Conservation (phyloP, 441 rosid species). For the Populus trichocarpa region DNA sequence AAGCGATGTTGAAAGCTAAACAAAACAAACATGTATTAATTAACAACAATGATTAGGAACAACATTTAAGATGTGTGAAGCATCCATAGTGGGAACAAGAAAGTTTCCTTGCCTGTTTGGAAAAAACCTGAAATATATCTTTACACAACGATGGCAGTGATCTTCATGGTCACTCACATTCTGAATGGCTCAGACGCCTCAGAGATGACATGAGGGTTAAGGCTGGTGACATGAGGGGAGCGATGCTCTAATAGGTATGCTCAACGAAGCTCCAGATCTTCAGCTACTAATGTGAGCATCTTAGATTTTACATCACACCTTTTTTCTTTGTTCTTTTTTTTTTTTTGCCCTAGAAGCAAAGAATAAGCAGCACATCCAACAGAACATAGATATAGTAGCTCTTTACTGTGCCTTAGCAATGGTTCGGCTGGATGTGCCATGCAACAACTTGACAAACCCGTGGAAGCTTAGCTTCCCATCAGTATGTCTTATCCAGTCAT, state of each 20-base stretch:
- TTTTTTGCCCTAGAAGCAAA: background rate
- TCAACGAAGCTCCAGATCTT: background rate
- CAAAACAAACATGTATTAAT: background rate
- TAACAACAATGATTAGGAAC: too few species aligned
- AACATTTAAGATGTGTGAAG: background rate
- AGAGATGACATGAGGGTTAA: background rate
- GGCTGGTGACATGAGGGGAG: background rate
- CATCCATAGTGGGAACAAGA: background rate
- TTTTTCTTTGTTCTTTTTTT: background rate
- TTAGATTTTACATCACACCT: background rate
- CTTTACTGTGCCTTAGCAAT: slow-evolving; percentile 43
- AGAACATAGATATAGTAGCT: background rate
- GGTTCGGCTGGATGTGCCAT: slow-evolving; percentile 63
- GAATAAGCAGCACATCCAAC: background rate
- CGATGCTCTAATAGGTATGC: background rate
- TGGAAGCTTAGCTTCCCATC: slow-evolving; percentile 96
- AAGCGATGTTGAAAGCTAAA: background rate
- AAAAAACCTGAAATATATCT: background rate
- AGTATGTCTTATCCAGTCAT: slow-evolving; percentile 80
- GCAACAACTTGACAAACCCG: slow-evolving; percentile 85
- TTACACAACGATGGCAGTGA: background rate
- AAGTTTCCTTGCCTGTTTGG: background rate
- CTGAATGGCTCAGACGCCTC: background rate
- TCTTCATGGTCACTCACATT: background rate
- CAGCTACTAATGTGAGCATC: background rate